Base-by-base conservation (phyloP, 345 rosid species). In the Salix koriyanagi region DNA sequence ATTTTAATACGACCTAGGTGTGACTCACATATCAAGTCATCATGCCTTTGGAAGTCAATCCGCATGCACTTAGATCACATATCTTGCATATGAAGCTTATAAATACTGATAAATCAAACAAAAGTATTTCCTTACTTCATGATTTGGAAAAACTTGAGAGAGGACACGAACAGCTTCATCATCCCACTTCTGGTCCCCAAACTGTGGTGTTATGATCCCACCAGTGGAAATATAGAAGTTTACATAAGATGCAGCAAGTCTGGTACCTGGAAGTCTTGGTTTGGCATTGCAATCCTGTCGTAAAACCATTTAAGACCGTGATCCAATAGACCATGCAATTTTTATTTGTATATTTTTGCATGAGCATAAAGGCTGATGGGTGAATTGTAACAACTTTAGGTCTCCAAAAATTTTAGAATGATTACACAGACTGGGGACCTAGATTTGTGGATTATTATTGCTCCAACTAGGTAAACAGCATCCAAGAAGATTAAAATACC, bases 241-340 rank as follows among this genome's bases (percentile, higher is more conserved):
- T 72, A 87, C 87, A 42, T 92, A 94, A 1, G 98, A 92, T 19
- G 93, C 92, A 61, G 98, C 98, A 50, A 94, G 92, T 87, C 98
- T 90, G 66, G 94, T 93, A 7, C 89, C 92, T 5, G 95, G 71
- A 41, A 64, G 74, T 76, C 98, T 86, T 41, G 93, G 84, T 81
- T 84, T 87, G 39, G 88, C 92, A 34, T 90, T 93, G 67, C 86
- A 88, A 46, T 79, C 91, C 94, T 90, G 90, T 65, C 0, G 68
- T 50, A 61, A 18, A 60, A 21, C 62, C 70, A 71, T 70, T 56
- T 2, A 76, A 73, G n/a, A 52, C 65, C 25, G 32, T 18, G 25
- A 34, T 48, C 52, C 61, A 73, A 46, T 5, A 76, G n/a, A 52
- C 60, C 25, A 76, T 6, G 36, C 39, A 18, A 18, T 30, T 68